Conservation (phyloP, 1,284 basidiomycete genomes). For the Ustilago hordei region DNA sequence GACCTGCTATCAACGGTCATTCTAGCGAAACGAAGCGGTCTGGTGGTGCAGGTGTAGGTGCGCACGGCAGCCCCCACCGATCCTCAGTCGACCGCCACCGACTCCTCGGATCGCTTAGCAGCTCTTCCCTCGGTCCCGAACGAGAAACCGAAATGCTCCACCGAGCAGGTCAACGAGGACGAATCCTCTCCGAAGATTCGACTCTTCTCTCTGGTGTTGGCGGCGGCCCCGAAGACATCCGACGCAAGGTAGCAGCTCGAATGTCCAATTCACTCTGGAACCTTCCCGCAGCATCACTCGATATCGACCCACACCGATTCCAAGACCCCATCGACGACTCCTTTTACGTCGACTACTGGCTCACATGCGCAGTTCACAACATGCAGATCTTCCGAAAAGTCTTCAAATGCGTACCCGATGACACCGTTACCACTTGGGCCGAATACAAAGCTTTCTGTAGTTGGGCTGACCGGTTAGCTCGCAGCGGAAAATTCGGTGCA, state of each 20-base stretch:
- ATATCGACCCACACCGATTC: conserved; percentile 57
- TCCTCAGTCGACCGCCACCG: conserved; percentile 23
- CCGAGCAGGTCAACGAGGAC: conserved; percentile 24
- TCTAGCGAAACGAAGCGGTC: conserved; percentile 1
- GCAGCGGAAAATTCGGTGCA: conserved; percentile 45
- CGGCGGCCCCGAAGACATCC: conserved; percentile 25
- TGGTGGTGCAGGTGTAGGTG: conserved; percentile 7
- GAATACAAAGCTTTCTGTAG: conserved; percentile 64
- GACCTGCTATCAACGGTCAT: conserved; percentile 29
- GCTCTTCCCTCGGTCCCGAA: conserved; percentile 28
- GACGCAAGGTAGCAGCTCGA: conserved; percentile 36
- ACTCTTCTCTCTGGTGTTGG: neutral
- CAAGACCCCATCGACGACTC: conserved; percentile 56
- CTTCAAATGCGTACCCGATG: conserved; percentile 67
- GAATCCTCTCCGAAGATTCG: conserved; percentile 20
- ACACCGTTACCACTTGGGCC: conserved; percentile 66
- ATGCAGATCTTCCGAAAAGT: conserved; percentile 67
- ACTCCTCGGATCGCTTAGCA: conserved; percentile 31
- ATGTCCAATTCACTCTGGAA: conserved; percentile 57
- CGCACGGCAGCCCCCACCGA: conserved; percentile 7
- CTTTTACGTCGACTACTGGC: conserved; percentile 65
- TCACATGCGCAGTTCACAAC: conserved; percentile 63
- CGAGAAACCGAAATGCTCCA: conserved; percentile 40
- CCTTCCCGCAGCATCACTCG: conserved; percentile 38
- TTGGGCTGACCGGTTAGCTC: conserved; percentile 56